Percentiles rank a stretch among this genome's conserved stretches.
Evolutionary conservation across 1,139 yeast genomes (phyloP).

Genomic region (Candida neerlandica): DNA sequence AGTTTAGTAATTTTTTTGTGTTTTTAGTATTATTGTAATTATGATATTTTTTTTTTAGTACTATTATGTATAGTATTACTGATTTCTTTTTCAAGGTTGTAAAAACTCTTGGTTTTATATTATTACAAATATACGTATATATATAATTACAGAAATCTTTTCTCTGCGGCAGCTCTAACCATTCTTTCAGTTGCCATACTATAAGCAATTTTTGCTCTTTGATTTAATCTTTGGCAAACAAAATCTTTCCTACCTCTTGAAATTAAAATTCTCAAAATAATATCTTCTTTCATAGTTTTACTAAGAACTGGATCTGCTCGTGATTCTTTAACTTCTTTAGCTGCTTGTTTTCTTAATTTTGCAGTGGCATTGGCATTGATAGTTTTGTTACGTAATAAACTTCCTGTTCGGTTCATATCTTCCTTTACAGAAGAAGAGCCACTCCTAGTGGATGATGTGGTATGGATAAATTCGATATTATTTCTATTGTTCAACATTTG

Average conservation of each 20-base stretch:
- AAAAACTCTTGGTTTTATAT: no score
- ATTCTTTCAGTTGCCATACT: constrained; percentile 64
- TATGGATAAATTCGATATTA: constrained; percentile 26
- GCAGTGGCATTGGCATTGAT: constrained; percentile 75
- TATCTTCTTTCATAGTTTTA: constrained; percentile 63
- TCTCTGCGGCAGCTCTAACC: constrained; percentile 50
- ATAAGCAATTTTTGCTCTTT: constrained; percentile 63
- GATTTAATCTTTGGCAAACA: constrained; percentile 59
- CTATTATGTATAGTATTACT: constrained; percentile 1
- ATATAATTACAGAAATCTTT: constrained; percentile 24
- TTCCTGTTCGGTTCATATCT: constrained; percentile 36
- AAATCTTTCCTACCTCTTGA: constrained; percentile 43
- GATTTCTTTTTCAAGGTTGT: no score
- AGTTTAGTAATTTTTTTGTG: not conserved
- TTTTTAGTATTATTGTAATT: not conserved
- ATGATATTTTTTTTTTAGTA: constrained; percentile 8
- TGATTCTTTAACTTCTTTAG: constrained; percentile 52
- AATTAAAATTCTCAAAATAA: constrained; percentile 63
- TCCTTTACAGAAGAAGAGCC: not conserved
- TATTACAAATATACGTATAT: constrained; percentile 4
- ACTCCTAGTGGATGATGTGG: constrained; percentile 1
- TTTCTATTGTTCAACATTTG: constrained; percentile 50
- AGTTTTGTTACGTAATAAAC: constrained; percentile 65
- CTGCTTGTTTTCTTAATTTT: constrained; percentile 56
- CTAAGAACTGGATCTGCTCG: constrained; percentile 59